Percentiles rank a stretch among this genome's conserved stretches.
Evolutionary conservation across 1,139 yeast species (phyloP).

Genomic region (Protomyces inouyei): DNA sequence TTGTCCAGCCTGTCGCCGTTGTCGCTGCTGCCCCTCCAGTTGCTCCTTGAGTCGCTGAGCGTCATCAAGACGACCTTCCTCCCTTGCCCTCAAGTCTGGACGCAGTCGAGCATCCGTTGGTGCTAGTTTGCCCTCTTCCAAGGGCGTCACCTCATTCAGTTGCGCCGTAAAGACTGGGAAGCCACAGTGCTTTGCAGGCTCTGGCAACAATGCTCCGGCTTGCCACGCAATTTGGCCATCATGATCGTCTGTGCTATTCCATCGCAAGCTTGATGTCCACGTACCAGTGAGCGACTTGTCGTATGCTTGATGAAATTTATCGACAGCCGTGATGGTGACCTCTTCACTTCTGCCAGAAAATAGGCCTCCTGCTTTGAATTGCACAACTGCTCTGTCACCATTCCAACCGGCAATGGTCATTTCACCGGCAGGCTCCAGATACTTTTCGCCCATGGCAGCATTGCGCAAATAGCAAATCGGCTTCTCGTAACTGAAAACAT

Average conservation of each 20-base stretch:
- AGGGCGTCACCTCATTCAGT: conserved; percentile 66
- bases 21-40: conserved; percentile 77
- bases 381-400: conserved; percentile 6
- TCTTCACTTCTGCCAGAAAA: conserved; percentile 78
- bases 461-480: conserved; percentile 81
- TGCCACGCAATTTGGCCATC: conserved; percentile 51
- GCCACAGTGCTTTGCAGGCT: conserved; percentile 66
- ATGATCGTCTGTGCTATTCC: conserved; percentile 40
- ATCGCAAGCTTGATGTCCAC: conserved; percentile 63
- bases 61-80: conserved; percentile 57
- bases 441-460: conserved; percentile 89
- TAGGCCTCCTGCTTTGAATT: conserved; percentile 13
- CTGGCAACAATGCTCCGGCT: conserved; percentile 58
- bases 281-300: conserved; percentile 56
- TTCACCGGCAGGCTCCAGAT: conserved; percentile 77
- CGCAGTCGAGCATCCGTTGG: conserved; percentile 86
- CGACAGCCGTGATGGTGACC: conserved; percentile 53
- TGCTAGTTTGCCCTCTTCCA: conserved; percentile 62
- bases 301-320: conserved; percentile 39
- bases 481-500: conserved; percentile 62
- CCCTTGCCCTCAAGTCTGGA: conserved; percentile 76
- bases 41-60: conserved; percentile 67
- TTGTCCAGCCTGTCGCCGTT: conserved; percentile 47
- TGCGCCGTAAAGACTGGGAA: conserved; percentile 78
- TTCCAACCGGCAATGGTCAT: conserved; percentile 52